phyloP scores from a whole-genome alignment of 768 basidiomycete species.

The Boletus rubroflammeus region DNA sequence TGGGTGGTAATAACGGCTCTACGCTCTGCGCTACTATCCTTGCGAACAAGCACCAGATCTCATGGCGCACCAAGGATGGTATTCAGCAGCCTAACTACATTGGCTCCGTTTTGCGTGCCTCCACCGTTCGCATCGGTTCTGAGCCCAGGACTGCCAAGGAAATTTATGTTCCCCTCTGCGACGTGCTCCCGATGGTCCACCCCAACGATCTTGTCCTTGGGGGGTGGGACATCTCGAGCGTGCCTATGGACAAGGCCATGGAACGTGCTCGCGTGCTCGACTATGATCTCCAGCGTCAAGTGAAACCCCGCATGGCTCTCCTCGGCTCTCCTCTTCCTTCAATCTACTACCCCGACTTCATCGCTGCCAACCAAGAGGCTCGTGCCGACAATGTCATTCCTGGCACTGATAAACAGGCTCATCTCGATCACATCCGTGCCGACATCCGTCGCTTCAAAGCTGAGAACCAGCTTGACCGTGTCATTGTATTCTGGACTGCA shows the following conservation, averaged over 20 bases:
- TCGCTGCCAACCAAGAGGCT: constrained; percentile 95
- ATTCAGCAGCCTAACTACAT: constrained; percentile 96
- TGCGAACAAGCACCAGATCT: constrained; percentile 92
- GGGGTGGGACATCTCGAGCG: constrained; percentile 95
- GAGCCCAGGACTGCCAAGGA: constrained; percentile 83
- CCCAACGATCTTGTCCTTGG: constrained; percentile 97
- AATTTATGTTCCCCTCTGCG: constrained; percentile 89
- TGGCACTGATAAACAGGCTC: constrained; percentile 81
- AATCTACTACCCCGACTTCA: constrained; percentile 97
- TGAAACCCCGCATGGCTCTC: constrained; percentile 78
- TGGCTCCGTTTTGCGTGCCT: constrained; percentile 92
- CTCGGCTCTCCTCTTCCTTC: constrained; percentile 86
- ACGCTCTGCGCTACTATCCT: constrained; percentile 92
- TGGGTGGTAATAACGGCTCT: constrained; percentile 96
- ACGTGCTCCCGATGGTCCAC: constrained; percentile 96
- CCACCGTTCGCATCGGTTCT: constrained; percentile 86
- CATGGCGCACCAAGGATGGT: constrained; percentile 92
- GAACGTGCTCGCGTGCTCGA: constrained; percentile 89
- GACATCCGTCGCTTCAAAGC: constrained; percentile 94
- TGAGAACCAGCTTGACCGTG: constrained; percentile 77
- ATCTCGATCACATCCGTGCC: constrained; percentile 87
- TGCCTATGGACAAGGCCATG: constrained; percentile 89
- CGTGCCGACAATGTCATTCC: constrained; percentile 92
- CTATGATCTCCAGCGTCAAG: constrained; percentile 95
- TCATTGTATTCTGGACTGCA: constrained; percentile 97